These are phyloP conservation scores for Phlebopus sp. DNA, from an alignment of 1,284 basidiomycete genomes.

Conservation along the genomic window DNA sequence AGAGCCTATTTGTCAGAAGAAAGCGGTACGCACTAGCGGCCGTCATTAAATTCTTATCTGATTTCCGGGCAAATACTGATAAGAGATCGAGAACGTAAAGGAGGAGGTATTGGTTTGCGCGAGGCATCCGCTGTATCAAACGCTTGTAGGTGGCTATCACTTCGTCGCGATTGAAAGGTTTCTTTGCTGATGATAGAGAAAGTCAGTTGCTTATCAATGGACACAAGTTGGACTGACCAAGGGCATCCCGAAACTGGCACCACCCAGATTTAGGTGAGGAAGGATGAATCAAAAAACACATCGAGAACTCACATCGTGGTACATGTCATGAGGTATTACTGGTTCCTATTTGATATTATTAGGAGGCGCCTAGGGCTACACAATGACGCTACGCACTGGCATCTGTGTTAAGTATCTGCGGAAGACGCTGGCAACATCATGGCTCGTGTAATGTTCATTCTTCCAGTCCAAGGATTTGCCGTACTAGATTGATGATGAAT, in stretches of 20 bases:
- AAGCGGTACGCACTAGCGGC: conserved; percentile 72
- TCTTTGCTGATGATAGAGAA: conserved; percentile 47
- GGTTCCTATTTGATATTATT: conserved; percentile 63
- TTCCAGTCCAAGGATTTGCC: conserved; percentile 94
- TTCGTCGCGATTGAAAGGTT: conserved; percentile 63
- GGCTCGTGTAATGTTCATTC: conserved; percentile 80
- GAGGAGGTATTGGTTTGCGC: conserved; percentile 89
- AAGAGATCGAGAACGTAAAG: conserved; percentile 95
- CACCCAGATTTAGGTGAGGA: conserved; percentile 15
- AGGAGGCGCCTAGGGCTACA: conserved; percentile 9
- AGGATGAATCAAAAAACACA: conserved; percentile 7
- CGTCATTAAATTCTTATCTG: conserved; percentile 94
- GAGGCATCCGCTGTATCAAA: conserved; percentile 83
- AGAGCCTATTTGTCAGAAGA: not conserved
- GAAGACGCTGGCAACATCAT: conserved; percentile 96
- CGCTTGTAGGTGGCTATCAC: conserved; percentile 78
- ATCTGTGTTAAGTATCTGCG: conserved; percentile 94
- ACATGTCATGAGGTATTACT: conserved; percentile 86
- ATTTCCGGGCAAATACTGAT: conserved; percentile 90
- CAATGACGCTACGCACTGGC: conserved; percentile 65
- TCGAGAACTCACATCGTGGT: conserved; percentile 67
- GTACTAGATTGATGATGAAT: conserved; percentile 52
- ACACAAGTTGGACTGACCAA: conserved; percentile 47
- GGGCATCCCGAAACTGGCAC: conserved; percentile 75
- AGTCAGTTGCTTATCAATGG: conserved; percentile 5